Evolutionary conservation across 1,284 basidiomycete genomes (phyloP), one percentile per base, ranked within the genome.

Genomic region (Apiotrichum sp.): DNA sequence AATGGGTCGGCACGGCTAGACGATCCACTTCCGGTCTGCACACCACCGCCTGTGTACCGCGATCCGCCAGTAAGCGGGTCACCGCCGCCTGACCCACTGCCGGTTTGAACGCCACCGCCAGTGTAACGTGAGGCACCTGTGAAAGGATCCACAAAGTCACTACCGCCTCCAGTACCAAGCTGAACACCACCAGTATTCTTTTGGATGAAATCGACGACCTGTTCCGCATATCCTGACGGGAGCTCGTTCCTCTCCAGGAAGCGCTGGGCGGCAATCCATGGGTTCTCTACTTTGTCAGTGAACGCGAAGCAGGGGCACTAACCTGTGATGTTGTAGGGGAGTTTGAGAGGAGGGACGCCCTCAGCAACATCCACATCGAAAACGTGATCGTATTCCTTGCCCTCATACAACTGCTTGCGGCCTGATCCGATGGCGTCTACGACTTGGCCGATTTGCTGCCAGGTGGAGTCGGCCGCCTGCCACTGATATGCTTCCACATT

Each of bases 321-420:
- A 89, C 92, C 91, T 45, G 83, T 83, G 11, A 82, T 84, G 70
- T 98, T 98, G 76, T 89, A 98, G 0, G 95, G 93, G 35, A 99
- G 81, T 71, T 98, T 98, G 62, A 98, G 80, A 6, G 93, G 87
- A 6, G 95, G 93, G 29, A 84, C 85, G 6, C 92, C 95, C 62
- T 98, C 95, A 62, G 90, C 82, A 33, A 98, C 87, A 69, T 98
- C 95, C 16, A 99, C 93, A 68, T 98, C 93, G 68, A 98, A 98
- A 7, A 99, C 95, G 68, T 97, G 95, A 77, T 99, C 96, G 70
- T 93, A 99, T 76, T 98, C 95, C 71, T 87, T 86, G 34, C 96
- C 96, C 64, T 89, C 77, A 72, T 88, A 87, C 5, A 95, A 80
- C 73, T 95, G 90, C 75, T 91, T 97, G 58, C 88, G 82, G 7